Conservation (phyloP, 202 grass and related monocot species). For the Zoysia matrella region DNA sequence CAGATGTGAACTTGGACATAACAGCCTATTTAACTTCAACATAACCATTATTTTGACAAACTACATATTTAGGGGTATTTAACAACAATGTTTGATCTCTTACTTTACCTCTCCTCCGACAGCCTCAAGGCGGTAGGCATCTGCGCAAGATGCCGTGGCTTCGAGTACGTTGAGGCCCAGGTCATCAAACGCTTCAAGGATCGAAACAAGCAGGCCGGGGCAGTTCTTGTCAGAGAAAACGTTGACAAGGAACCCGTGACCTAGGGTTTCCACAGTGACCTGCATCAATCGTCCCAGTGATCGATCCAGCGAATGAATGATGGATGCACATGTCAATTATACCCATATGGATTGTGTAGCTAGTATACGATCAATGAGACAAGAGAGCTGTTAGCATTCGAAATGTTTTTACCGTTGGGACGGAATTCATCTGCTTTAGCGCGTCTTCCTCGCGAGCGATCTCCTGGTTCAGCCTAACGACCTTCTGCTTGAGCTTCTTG, state of each 20-base stretch:
- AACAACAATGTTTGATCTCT: neutral
- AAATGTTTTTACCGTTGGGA: slow-evolving; percentile 23
- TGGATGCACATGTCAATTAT: too few relatives aligned
- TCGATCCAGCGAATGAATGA: neutral
- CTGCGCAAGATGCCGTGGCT: slow-evolving; percentile 66
- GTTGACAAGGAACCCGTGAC: slow-evolving; percentile 75
- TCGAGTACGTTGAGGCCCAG: slow-evolving; percentile 70
- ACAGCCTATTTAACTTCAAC: too few relatives aligned
- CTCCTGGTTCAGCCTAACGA: slow-evolving; percentile 47
- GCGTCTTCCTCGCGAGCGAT: slow-evolving; percentile 44
- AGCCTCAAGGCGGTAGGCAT: slow-evolving; percentile 71
- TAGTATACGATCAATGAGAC: too few relatives aligned
- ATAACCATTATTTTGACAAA: too few relatives aligned
- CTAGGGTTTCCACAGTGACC: slow-evolving; percentile 76
- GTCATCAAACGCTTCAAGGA: slow-evolving; percentile 78
- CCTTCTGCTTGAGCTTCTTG: slow-evolving; percentile 40
- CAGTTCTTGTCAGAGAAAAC: slow-evolving; percentile 65
- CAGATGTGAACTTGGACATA: too few relatives aligned
- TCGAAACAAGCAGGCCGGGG: slow-evolving; percentile 61
- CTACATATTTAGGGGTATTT: too few relatives aligned
- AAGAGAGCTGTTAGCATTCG: neutral
- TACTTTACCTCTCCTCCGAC: slow-evolving; percentile 64
- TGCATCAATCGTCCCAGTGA: slow-evolving; percentile 14
- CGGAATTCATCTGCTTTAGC: slow-evolving; percentile 20
- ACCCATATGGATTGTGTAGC: too few relatives aligned